Evolutionary conservation across 2,329 filamentous ascomycete genomes (phyloP), one percentile per base, ranked within the genome.

Genomic region (Dactylellina cionopaga): DNA sequence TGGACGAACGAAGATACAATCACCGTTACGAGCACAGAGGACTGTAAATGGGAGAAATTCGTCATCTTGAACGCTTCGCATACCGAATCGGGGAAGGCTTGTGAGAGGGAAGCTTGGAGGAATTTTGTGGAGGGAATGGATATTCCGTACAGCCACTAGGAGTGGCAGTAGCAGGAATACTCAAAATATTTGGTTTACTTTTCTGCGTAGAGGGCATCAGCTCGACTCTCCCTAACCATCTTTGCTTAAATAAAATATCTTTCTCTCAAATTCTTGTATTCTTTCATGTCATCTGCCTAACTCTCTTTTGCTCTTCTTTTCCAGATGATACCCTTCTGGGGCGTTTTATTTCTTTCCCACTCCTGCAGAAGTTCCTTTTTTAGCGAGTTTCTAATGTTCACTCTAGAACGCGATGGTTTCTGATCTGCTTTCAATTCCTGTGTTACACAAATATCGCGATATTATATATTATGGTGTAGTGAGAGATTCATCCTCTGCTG

Each of bases 11-110:
- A 96, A 74, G 83, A 87, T 19, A 90, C 86, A 13, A 82, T 96
- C 9, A 82, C 93, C 1, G 88, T 96, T 0, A 83, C 96, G 52
- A 90, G 92, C 2, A 90, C 91, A 0, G 92, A 92, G 0, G 91
- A 95, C 78, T 90, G 90, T 13, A 85, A 90, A 54, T 97, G 93
- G 92, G 92, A 97, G 82, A 92, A 90, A 73, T 96, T 96, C 77
- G 83, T 89, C 17, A 83, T 96, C 55, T 84, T 84, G n/a, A 85
- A 89, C 24, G 59, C 60, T 13, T 46, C 68, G 5, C 47, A 62
- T 43, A 56, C 68, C 2, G 68, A 73, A 15, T 65, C 59, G n/a
- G 68, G 68, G 11, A 73, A 73, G 41, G 60, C 47, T 2, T 55
- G 44, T 24, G 68, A 73, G 39, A 39, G 68, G 37, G 68, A 73